Conservation (phyloP, 306 rosid genomes). For the Lupinus albus region DNA sequence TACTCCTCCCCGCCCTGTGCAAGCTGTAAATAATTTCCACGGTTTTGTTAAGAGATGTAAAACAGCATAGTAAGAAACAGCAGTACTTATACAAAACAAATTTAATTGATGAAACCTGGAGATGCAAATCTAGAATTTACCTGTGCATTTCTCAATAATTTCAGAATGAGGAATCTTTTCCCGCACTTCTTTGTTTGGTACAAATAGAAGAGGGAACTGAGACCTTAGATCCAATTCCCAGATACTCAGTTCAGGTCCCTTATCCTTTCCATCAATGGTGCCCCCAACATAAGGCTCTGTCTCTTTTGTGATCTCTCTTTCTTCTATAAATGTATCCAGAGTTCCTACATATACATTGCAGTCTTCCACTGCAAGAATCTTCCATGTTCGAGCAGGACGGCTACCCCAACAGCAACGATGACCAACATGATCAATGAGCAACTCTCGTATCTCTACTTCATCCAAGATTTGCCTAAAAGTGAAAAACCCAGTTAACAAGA, state of each 20-base stretch:
- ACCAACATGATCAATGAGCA: conserved; percentile 93
- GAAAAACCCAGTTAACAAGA: conserved; percentile 28
- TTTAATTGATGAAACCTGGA: conserved; percentile 22
- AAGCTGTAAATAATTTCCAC: conserved; percentile 56
- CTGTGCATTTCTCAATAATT: conserved; percentile 76
- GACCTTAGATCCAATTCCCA: conserved; percentile 93
- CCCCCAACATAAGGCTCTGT: conserved; percentile 70
- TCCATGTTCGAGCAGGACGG: conserved; percentile 96
- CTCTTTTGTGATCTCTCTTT: conserved; percentile 73
- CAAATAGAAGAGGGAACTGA: conserved; percentile 82
- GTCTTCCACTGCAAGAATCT: conserved; percentile 81
- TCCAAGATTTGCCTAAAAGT: conserved; percentile 65
- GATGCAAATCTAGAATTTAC: conserved; percentile 45
- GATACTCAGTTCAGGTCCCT: conserved; percentile 73
- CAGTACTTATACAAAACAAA: neutral
- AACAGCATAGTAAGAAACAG: conserved; percentile 6
- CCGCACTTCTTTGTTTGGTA: conserved; percentile 61
- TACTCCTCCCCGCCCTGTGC: conserved; percentile 72
- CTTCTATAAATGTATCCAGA: conserved; percentile 89
- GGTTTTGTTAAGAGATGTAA: conserved; percentile 26
- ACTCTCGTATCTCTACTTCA: conserved; percentile 91
- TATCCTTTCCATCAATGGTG: conserved; percentile 70
- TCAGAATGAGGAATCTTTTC: conserved; percentile 85
- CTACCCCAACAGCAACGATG: conserved; percentile 99
- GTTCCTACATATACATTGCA: conserved; percentile 92